Base-by-base conservation (phyloP, 768 basidiomycete species). In the Trametes villosa region DNA sequence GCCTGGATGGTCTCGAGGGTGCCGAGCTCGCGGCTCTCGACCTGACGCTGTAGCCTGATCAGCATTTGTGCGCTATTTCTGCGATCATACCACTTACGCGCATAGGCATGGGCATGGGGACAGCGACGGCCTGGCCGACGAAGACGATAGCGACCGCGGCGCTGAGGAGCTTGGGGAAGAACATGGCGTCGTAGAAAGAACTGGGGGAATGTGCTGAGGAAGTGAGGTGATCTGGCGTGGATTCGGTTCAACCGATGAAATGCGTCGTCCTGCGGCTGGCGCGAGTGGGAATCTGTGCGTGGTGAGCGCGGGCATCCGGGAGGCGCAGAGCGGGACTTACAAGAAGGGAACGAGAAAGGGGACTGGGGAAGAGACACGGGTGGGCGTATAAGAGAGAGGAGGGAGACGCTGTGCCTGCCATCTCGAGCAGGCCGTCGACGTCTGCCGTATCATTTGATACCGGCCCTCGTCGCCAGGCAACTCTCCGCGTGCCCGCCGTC, bases 1-100 rank as follows among this genome's bases (percentile, higher is more conserved):
- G 78, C 78, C 15, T 69, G 75, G 47, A 85, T 82, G 9, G 70
- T 73, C 46, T 78, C 74, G 40, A 82, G 70, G 4, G 76, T 73
- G 29, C 72, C 70, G 46, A 72, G 62, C 41, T 67, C 67, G 41
- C 77, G 74, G 27, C 55, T 58, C 53, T 67, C 65, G 38, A 75
- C 53, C 26, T 60, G 57, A 50, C 60, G 68, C 74, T 70, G 50
- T 2, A 22, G 27, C 15, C 12, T 9, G 46, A 49, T 18, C 11
- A 49, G 20, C 13, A 27, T 26, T 34, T 13, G n/a, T n/a, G 49
- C 30, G 26, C 11, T 41, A 18, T 8, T 30, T 38, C 48, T n/a
- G 26, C 26, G 7, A 22, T 15, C 12, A 22, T 0, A 7, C 58
- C 38, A 68, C 78, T 59, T 51, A 84, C 78, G n/a, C 61, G 68